Base-by-base conservation (phyloP, 2,329 filamentous ascomycete genomes). In the Septoria linicola region DNA sequence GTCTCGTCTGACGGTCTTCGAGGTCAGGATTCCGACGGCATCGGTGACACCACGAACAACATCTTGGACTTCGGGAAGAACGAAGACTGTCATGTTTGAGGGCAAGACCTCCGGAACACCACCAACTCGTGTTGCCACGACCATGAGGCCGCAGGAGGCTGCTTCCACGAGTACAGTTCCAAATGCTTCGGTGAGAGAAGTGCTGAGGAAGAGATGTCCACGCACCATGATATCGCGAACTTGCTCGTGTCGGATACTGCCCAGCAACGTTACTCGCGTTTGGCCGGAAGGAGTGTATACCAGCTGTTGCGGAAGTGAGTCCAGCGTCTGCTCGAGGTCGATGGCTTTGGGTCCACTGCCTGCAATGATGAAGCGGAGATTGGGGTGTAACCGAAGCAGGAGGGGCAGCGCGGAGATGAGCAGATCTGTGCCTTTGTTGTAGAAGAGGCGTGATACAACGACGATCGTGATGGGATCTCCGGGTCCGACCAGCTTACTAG, bases 161-260 rank as follows among this genome's bases (percentile, higher is more conserved):
- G 93, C 93, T 72, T 99, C 93, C 23, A 99, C 95, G 49, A 99
- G 92, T 57, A 99, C 93, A 0, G 93, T 99, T 17, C 93, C 93
- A 63, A 99, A 99, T 0, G 93, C 93, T 70, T 99, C 93, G 0
- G 93, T 99, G 41, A 99, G 77, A 50, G 88, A 95, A 0, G 93
- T 93, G 66, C 97, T 91, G 1, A 99, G 82, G 67, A 97, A 97
- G 58, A 99, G 95, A 67, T 99, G 91, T 0, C 93, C 93, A 48
- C 89, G 83, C 14, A 96, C 86, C 93, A 99, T 99, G 57, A 99
- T 91, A 67, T 97, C 89, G 58, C 93, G 85, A 13, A 99, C 93
- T 65, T 97, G 90, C 67, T 99, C 95, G 67, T 99, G 93, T 14
- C 92, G 86, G 16, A 99, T 84, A 6, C 92, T 85, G 2, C 93